These are phyloP conservation scores for Isatis tinctoria DNA, from an alignment of 345 rosid species.

Conservation along the genomic window DNA sequence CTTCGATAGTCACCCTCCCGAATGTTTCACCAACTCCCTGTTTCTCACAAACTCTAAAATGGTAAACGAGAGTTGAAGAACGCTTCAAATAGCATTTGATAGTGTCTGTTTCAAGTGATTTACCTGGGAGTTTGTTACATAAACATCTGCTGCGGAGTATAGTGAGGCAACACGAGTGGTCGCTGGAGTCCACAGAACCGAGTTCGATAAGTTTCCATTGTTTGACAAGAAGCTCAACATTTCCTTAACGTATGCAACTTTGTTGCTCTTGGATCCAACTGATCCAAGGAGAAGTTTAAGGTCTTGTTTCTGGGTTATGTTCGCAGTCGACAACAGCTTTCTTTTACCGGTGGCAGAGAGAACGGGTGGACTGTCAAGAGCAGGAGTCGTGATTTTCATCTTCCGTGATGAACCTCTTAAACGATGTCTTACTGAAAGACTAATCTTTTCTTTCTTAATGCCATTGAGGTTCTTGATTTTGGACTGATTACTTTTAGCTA, in stretches of 20 bases:
- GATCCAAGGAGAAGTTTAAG: slow-evolving; percentile 91
- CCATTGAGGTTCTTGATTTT: slow-evolving; percentile 37
- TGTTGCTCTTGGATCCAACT: slow-evolving; percentile 97
- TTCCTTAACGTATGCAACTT: slow-evolving; percentile 73
- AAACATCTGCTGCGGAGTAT: slow-evolving; percentile 93
- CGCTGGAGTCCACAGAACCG: slow-evolving; percentile 76
- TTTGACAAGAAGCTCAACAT: slow-evolving; percentile 52
- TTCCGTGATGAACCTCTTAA: slow-evolving; percentile 60
- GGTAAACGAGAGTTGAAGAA: slow-evolving; percentile 10
- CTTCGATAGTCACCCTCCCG: slow-evolving; percentile 97
- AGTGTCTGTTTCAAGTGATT: background rate
- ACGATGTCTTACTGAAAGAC: slow-evolving; percentile 50
- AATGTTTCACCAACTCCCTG: slow-evolving; percentile 96
- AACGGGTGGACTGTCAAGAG: slow-evolving; percentile 19
- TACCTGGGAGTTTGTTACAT: slow-evolving; percentile 92
- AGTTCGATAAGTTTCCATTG: slow-evolving; percentile 60
- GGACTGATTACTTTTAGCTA: slow-evolving; percentile 27
- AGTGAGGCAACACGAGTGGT: slow-evolving; percentile 87
- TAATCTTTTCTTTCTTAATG: slow-evolving; percentile 26
- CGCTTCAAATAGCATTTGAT: slow-evolving; percentile 1
- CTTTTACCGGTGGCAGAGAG: slow-evolving; percentile 32
- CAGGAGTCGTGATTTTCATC: slow-evolving; percentile 13
- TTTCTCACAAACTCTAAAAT: slow-evolving; percentile 8
- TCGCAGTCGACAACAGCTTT: slow-evolving; percentile 34
- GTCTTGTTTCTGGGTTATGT: slow-evolving; percentile 35